Evolutionary conservation across 2,329 filamentous ascomycete genomes (phyloP).

Genomic region (Scorias spongiosa): DNA sequence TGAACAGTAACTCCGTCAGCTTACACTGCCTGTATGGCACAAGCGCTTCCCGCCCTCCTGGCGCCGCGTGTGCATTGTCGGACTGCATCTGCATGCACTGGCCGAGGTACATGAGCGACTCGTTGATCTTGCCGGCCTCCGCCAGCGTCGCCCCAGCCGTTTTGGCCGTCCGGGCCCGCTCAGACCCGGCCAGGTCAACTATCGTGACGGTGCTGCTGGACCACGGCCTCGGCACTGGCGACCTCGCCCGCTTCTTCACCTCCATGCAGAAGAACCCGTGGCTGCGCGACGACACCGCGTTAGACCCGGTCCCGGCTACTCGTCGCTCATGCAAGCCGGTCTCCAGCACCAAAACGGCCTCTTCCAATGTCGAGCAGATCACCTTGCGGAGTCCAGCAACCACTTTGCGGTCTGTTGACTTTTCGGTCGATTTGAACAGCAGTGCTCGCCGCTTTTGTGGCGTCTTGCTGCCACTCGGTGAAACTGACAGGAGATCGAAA

Average conservation of each 20-base stretch:
- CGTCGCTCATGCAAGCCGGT: conserved; percentile 74
- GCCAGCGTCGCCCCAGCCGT: conserved; percentile 83
- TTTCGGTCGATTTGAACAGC: conserved; percentile 82
- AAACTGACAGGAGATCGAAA: conserved; percentile 69
- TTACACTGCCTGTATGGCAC: conserved; percentile 52
- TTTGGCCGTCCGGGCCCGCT: conserved; percentile 83
- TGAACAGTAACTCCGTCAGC: conserved; percentile 37
- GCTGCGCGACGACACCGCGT: conserved; percentile 79
- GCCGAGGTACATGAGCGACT: conserved; percentile 93
- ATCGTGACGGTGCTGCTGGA: conserved; percentile 66
- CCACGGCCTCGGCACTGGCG: conserved; percentile 46
- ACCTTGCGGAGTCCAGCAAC: conserved; percentile 86
- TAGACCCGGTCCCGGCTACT: conserved; percentile 82
- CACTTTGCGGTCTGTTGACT: conserved; percentile 79
- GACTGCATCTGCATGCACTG: conserved; percentile 95
- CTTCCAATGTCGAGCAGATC: conserved; percentile 64
- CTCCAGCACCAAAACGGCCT: conserved; percentile 81
- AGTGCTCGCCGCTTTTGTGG: conserved; percentile 56
- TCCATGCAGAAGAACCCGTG: conserved; percentile 96
- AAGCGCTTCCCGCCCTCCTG: conserved; percentile 37
- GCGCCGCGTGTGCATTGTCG: conserved; percentile 48
- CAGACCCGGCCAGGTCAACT: conserved; percentile 84
- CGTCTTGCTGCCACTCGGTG: conserved; percentile 36
- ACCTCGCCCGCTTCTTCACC: conserved; percentile 61
- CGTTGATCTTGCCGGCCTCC: conserved; percentile 96